Base-by-base conservation (phyloP, 2,329 filamentous ascomycete species). In the Lasiodiplodia theobromae region DNA sequence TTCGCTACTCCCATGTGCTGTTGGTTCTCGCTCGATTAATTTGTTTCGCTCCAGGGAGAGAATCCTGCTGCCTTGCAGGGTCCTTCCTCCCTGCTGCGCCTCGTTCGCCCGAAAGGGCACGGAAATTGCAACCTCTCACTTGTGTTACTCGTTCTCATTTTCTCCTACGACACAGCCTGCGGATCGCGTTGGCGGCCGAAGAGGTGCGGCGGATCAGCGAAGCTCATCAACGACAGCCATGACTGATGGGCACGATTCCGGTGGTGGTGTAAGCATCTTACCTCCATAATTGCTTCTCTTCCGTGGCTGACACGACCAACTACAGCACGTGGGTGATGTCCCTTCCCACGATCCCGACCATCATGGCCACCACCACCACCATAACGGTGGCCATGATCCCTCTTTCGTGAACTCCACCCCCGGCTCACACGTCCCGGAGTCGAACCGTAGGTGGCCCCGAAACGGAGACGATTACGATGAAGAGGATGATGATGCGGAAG, bases 21-120 rank as follows among this genome's bases (percentile, higher is more conserved):
- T 54, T 28, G 21, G 21, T 23, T 34, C 31, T 34, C 8, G 31
- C 31, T 34, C 31, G 31, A 34, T 7, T 34, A 34, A 34, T 34
- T 18, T 18, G 40, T 44, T 44, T 44, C 40, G 40, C 40, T n/a
- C 40, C 40, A 44, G 40, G 40, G 16, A 44, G 40, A 18, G 31
- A 38, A 57, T 60, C 56, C 37, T 62, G 25, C 37, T 60, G 34
- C 38, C 31, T 57, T 54, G 52, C 52, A 34, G 31, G 25, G 52
- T 16, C 18, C 31, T 31, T 34, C 52, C 4, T 28, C 52, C 4
- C 16, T 47, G 57, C 57, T 62, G 40, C 58, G 58, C 58, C 58
- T 62, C 40, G 31, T 21, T n/a, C 12, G 11, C 11, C 23, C 12
- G 10, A n/a, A 31, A 12, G 2, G 6, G 21, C 21, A 12, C 57